Evolutionary conservation across 2,329 filamentous ascomycete species (phyloP).

Genomic region (Colletotrichum viniferum): DNA sequence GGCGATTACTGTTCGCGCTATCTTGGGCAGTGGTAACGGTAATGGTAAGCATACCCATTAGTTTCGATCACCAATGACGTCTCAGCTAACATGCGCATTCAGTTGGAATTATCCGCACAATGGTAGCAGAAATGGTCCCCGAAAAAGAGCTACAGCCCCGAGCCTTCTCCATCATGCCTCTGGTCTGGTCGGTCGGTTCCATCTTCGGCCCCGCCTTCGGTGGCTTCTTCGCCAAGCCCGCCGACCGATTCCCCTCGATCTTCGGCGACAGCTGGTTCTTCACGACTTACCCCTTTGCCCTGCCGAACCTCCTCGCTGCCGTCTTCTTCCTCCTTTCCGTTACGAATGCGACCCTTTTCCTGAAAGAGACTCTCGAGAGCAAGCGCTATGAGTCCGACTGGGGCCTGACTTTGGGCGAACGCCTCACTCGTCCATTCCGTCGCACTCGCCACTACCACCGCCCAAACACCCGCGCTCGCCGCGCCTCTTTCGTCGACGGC

Average conservation of each 20-base stretch:
- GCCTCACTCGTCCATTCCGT: slow-evolving; percentile 52
- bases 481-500: slow-evolving; percentile 56
- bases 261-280: slow-evolving; percentile 74
- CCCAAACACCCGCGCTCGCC: slow-evolving; percentile 33
- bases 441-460: slow-evolving; percentile 27
- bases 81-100: neutral
- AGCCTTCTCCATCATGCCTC: slow-evolving; percentile 92
- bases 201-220: slow-evolving; percentile 90
- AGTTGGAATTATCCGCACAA: slow-evolving; percentile 90
- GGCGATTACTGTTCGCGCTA: slow-evolving; percentile 77
- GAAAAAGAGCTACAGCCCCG: slow-evolving; percentile 84
- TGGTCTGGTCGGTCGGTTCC: slow-evolving; percentile 85
- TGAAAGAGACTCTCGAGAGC: slow-evolving; percentile 82
- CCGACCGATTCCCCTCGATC: slow-evolving; percentile 71
- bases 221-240: slow-evolving; percentile 83
- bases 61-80: neutral
- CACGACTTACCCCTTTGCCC: slow-evolving; percentile 76
- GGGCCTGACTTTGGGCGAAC: slow-evolving; percentile 75
- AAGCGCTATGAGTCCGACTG: slow-evolving; percentile 74
- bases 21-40: slow-evolving; percentile 86
- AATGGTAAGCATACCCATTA: slow-evolving; percentile 58
- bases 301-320: slow-evolving; percentile 83
- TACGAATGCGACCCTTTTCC: slow-evolving; percentile 75
- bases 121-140: slow-evolving; percentile 91
- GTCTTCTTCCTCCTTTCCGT: slow-evolving; percentile 81